Evolutionary conservation across 495 filamentous ascomycete genomes (phyloP), one percentile per base, ranked within the genome.

Genomic region (Lasiosphaeria hispida): DNA sequence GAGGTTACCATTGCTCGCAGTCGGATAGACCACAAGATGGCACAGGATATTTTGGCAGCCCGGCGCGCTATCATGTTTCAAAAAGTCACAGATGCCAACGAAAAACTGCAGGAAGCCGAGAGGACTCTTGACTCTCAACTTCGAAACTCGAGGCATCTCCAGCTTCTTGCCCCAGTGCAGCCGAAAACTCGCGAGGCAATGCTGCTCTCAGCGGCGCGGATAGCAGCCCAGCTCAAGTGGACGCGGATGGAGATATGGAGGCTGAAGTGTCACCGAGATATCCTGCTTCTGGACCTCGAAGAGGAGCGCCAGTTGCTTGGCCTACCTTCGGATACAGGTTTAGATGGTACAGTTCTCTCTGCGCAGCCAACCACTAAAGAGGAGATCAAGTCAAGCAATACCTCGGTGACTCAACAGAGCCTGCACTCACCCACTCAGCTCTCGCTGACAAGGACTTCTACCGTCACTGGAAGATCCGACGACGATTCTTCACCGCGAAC

Each of bases 151-250:
- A 85, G 92, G 33, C 94, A 99, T 72, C 77, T 99, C 18, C 84
- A 92, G 49, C 84, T 99, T 40, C 73, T 96, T 9, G 91, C 92
- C 2, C 94, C 94, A 0, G 89, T 97, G 45, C 87, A 94, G 62
- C 82, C 85, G 2, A 90, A 89, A 65, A 92, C 91, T 6, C 79
- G 94, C 52, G 94, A 97, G 64, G 82, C 90, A 33, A 83, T 97
- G 54, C 81, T 97, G 18, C 78, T 91, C 62, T 87, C 90, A 35
- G 95, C 94, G 11, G 92, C 86, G 3, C 83, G 87, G 10, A 86
- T 96, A 74, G 84, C 92, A 19, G 92, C 92, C 6, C 92, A 94
- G 63, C 75, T 97, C 38, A 93, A 95, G 67, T 97, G 92, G 93
- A 84, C 87, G 15, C 80, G 94, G 57, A 91, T 92, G 69, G 92